A percentile compares a stretch with the other conserved stretches of the same genome.
phyloP scores from a whole-genome alignment of 306 rosid species.

The Cicer yamashitae region DNA sequence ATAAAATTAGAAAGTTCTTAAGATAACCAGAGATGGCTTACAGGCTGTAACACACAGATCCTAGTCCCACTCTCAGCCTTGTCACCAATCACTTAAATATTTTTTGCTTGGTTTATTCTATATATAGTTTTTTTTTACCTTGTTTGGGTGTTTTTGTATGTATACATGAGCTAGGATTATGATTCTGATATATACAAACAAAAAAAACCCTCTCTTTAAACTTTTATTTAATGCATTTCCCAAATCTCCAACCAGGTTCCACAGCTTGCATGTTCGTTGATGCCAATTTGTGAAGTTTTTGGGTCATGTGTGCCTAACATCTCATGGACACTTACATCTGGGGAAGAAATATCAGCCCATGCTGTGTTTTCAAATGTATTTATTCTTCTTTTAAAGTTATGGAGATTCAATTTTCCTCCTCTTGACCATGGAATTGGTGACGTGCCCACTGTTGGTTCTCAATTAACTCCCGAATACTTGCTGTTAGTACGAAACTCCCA shows the following conservation, averaged over 20 bases:
- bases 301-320: conserved; percentile 90
- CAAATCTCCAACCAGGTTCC: conserved; percentile 71
- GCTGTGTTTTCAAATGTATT: conserved; percentile 97
- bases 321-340: conserved; percentile 71
- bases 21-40: conserved; percentile 13
- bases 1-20: conserved; percentile 2
- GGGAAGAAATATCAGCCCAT: conserved; percentile 90
- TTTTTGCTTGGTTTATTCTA: not conserved
- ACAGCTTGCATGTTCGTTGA: conserved; percentile 93
- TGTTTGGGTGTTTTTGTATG: conserved; percentile 6
- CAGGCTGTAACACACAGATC: conserved; percentile 8
- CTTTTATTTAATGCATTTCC: conserved; percentile 36
- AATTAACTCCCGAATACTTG: conserved; percentile 92
- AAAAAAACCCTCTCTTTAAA: not conserved
- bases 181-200: not conserved
- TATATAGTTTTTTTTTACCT: conserved; percentile 5
- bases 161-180: not conserved
- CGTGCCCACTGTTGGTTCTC: conserved; percentile 92
- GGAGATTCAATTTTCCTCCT: conserved; percentile 96
- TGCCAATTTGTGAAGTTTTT: conserved; percentile 98
- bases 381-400: conserved; percentile 87
- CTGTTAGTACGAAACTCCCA: conserved; percentile 81
- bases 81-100: not conserved
- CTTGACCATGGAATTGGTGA: conserved; percentile 94
- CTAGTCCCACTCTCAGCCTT: conserved; percentile 13